Percentiles rank a stretch among this genome's conserved stretches.
Conservation (phyloP, 1,284 basidiomycete species). For the Neolentinus lepideus region DNA sequence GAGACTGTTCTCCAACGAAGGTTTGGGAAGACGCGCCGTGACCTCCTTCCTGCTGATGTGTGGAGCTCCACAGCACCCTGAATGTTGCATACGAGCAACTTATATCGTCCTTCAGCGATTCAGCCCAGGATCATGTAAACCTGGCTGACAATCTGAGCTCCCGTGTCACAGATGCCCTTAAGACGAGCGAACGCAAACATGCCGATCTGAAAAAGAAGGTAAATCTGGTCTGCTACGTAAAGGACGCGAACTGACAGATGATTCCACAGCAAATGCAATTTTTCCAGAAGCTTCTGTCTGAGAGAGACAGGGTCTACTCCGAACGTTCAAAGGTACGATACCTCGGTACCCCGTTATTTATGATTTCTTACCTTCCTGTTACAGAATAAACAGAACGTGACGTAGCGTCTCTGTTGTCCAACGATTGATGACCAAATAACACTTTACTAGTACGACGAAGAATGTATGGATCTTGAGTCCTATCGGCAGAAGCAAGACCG, state of each 20-base stretch:
- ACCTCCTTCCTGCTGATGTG: not conserved
- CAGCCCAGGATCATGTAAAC: constrained; percentile 62
- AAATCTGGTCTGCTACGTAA: constrained; percentile 6
- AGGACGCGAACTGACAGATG: constrained; percentile 7
- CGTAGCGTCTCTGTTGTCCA: constrained; percentile 4
- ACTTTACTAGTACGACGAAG: constrained; percentile 60
- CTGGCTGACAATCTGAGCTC: constrained; percentile 54
- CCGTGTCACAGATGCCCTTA: constrained; percentile 62
- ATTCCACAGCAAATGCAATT: constrained; percentile 50
- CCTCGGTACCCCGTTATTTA: constrained; percentile 1
- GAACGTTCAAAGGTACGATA: constrained; percentile 60
- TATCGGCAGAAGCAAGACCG: constrained; percentile 71
- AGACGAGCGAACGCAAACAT: constrained; percentile 48
- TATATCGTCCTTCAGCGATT: constrained; percentile 48
- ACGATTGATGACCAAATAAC: constrained; percentile 2
- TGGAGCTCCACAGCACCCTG: constrained; percentile 45
- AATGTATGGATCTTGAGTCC: constrained; percentile 63
- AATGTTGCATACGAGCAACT: constrained; percentile 60
- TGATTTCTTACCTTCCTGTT: constrained; percentile 1
- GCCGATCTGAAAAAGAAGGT: constrained; percentile 67
- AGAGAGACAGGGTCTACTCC: constrained; percentile 59
- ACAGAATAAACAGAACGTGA: constrained; percentile 70
- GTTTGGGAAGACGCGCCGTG: constrained; percentile 25
- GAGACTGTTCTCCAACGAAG: constrained; percentile 46
- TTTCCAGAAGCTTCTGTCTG: constrained; percentile 63